Evolutionary conservation across 2,329 filamentous ascomycete genomes (phyloP).

Genomic region (Colletotrichum noveboracense): DNA sequence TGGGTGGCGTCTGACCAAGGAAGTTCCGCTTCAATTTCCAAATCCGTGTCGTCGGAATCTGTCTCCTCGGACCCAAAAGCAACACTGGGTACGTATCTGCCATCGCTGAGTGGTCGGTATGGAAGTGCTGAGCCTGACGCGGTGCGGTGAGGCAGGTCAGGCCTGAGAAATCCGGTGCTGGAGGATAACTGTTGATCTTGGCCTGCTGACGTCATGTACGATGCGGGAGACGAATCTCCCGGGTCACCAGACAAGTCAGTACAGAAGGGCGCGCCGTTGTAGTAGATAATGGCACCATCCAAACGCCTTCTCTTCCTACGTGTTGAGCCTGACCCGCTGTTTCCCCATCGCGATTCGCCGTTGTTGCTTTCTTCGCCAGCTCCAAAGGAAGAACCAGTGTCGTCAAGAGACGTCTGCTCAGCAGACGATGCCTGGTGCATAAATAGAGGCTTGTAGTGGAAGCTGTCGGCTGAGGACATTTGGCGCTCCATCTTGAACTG

Average conservation of each 20-base stretch:
- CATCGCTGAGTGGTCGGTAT: conserved; percentile 55
- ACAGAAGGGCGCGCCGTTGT: conserved; percentile 79
- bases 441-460: conserved; percentile 71
- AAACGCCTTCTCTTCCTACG: no score
- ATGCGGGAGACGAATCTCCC: conserved; percentile 51
- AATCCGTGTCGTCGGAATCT: conserved; percentile 40
- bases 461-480: conserved; percentile 48
- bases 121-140: conserved; percentile 57
- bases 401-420: conserved; percentile 52
- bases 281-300: conserved; percentile 83
- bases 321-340: no score
- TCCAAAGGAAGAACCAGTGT: conserved; percentile 54
- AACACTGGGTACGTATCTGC: no score
- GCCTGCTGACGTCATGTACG: conserved; percentile 53
- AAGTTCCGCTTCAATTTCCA: conserved; percentile 45
- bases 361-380: conserved; percentile 53
- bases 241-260: conserved; percentile 78
- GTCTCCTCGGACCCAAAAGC: no score
- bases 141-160: conserved; percentile 37
- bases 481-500: conserved; percentile 47
- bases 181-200: conserved; percentile 35
- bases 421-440: conserved; percentile 53
- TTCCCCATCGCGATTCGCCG: conserved; percentile 50
- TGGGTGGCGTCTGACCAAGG: conserved; percentile 50
- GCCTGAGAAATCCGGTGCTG: conserved; percentile 22